A percentile compares a stretch with the other conserved stretches of the same genome.
Evolutionary conservation across 2,329 filamentous ascomycete species (phyloP).

Genomic region (Mariannaea sp.): DNA sequence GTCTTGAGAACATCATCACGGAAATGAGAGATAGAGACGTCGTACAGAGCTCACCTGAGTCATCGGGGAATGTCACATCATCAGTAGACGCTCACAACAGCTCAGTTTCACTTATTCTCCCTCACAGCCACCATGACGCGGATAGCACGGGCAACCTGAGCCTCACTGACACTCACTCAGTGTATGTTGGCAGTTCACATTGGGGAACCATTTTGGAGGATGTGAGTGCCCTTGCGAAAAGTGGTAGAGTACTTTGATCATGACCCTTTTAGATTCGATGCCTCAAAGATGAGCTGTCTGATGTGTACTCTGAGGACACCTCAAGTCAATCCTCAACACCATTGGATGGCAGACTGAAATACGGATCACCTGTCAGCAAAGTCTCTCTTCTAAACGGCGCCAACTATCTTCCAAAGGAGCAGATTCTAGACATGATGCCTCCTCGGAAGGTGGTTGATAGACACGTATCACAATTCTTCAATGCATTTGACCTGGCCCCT

Average conservation of each 20-base stretch:
- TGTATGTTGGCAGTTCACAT: conserved; percentile 14
- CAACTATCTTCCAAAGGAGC: conserved; percentile 1
- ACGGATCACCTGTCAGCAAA: neutral
- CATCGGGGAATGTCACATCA: neutral
- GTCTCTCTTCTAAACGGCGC: conserved; percentile 7
- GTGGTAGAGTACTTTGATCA: too few relatives aligned
- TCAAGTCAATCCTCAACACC: neutral
- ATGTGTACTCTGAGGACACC: neutral
- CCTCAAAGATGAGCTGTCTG: conserved; percentile 13
- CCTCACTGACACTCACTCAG: conserved; percentile 3
- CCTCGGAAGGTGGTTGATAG: conserved; percentile 26
- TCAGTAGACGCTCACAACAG: neutral
- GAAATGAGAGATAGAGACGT: conserved; percentile 21
- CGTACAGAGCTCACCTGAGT: conserved; percentile 3
- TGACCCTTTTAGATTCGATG: conserved; percentile 2
- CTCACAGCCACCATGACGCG: neutral
- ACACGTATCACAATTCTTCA: conserved; percentile 28
- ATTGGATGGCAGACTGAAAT: neutral
- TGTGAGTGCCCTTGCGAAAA: neutral
- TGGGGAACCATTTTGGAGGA: conserved; percentile 14
- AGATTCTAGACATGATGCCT: conserved; percentile 23
- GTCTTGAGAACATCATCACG: conserved; percentile 25
- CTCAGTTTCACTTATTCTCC: neutral
- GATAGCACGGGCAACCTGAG: conserved; percentile 11
- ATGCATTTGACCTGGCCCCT: conserved; percentile 22